Base-by-base conservation (phyloP, 2,329 filamentous ascomycete species). In the Colletotrichum higginsianum region DNA sequence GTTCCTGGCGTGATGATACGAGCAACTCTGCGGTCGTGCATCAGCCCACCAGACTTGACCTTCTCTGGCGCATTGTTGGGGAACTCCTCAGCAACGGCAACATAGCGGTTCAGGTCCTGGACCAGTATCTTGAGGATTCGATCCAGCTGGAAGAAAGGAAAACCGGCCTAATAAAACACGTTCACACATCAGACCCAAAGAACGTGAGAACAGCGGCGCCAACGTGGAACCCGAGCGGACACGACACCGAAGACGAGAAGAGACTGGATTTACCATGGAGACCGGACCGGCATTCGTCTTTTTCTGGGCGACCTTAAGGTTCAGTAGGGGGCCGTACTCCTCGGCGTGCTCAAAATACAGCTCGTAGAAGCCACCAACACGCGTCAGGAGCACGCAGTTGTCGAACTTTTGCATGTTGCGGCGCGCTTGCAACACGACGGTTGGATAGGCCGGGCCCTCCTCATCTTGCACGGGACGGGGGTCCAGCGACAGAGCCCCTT, bases 321-420 rank as follows among this genome's bases (percentile, higher is more conserved):
- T 96, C 74, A 99, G 86, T 55, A 97, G 85, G 1, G 95, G 93
- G 2, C 93, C 96, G 80, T 93, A 93, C 78, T 98, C 92, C 70
- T 97, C 93, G 13, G 97, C 96, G 80, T 99, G 95, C 77, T 97
- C 93, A 81, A 98, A 97, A 83, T 99, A 99, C 70, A 99, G 85
- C 88, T 99, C 96, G 82, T 98, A 99, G 83, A 99, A 99, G 72
- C 95, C 92, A 67, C 96, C 96, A 38, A 99, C 95, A 67, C 96
- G 90, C 4, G 96, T 99, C 71, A 99, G 84, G 9, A 99, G 82
- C 49, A 99, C 93, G 82, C 96, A 98, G 77, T 97, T 94, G 77
- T 91, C 90, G 83, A 97, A 98, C 77, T 93, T 95, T 75, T 91
- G 88, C 92, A 98, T 98, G 82, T 98, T 97, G 75, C 91, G 94